Base-by-base conservation (phyloP, 176 grass and related monocot genomes). In the Carex kokanica region DNA sequence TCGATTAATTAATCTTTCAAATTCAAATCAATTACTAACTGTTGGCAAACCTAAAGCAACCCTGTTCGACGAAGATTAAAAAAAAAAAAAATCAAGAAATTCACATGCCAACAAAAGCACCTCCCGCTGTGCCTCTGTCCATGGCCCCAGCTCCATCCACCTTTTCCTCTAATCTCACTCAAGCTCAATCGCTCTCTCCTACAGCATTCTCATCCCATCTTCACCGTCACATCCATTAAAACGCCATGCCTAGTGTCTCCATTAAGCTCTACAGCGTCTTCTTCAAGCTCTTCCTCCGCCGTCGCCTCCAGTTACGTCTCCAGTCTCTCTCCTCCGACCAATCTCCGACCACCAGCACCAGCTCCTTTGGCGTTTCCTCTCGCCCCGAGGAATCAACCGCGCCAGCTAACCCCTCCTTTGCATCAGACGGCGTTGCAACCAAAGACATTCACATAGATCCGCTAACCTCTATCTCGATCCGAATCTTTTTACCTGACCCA, bases 401-500 rank as follows among this genome's bases (percentile, higher is more conserved):
- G 59, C 85, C 88, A 1, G 85, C 90, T 16, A 93, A 96, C 61
- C 93, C 93, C 3, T 89, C 93, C 8, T 96, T 92, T 83, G 77
- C 88, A 25, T 20, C 70, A 3, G 90, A 96, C 87, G 87, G 66
- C 40, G 90, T 93, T 34, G 90, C 93, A 64, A 96, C 93, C 60
- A 96, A 96, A 84, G 90, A 96, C 75, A 83, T 96, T 67, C 93
- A 96, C 62, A 89, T 92, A 6, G 88, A 93, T 84, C 90, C 88
- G 5, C 83, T 93, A 78, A 91, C 88, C 27, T 91, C 91, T 53
- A 88, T 96, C 80, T 86, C 91, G 51, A 59, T 96, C 57, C 91
- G 91, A 64, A 88, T 93, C 36, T 96, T 91, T 68, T 83, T 92
- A 6, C 89, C 88, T 63, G 83, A 90, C 17, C 79, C 87, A 10